Conservation (phyloP, 306 rosid genomes). For the Aeschynomene evenia region DNA sequence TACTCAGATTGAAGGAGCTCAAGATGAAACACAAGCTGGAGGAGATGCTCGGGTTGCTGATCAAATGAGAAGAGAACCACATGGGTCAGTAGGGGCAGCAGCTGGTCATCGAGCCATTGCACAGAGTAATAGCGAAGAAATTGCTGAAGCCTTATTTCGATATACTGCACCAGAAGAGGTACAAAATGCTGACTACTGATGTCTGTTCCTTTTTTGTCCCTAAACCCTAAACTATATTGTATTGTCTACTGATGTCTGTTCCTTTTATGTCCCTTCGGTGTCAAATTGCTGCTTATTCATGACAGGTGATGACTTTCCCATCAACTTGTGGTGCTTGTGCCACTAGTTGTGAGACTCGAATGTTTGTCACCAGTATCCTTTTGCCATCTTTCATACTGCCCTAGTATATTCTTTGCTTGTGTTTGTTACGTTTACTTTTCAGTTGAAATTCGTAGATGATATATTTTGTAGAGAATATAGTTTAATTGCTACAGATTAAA, state of each 20-base stretch:
- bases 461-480: neutral
- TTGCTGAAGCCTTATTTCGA: slow-evolving; percentile 82
- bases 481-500: neutral
- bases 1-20: slow-evolving; percentile 42
- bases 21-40: slow-evolving; percentile 36
- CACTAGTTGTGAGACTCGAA: slow-evolving; percentile 79
- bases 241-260: neutral
- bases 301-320: slow-evolving; percentile 98
- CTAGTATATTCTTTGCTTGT: slow-evolving; percentile 13
- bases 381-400: slow-evolving; percentile 5
- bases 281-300: slow-evolving; percentile 25
- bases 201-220: neutral
- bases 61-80: slow-evolving; percentile 58
- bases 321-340: slow-evolving; percentile 88
- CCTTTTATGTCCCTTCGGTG: slow-evolving; percentile 5
- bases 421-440: neutral
- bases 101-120: slow-evolving; percentile 94
- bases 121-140: slow-evolving; percentile 79
- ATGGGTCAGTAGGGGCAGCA: slow-evolving; percentile 81
- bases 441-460: neutral
- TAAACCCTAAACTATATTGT: no score
- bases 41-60: slow-evolving; percentile 39
- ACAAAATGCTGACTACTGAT: neutral
- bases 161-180: slow-evolving; percentile 98
- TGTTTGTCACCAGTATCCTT: slow-evolving; percentile 93